phyloP scores from a whole-genome alignment of 2,329 filamentous ascomycete species.

The Shiraia bambusicola region DNA sequence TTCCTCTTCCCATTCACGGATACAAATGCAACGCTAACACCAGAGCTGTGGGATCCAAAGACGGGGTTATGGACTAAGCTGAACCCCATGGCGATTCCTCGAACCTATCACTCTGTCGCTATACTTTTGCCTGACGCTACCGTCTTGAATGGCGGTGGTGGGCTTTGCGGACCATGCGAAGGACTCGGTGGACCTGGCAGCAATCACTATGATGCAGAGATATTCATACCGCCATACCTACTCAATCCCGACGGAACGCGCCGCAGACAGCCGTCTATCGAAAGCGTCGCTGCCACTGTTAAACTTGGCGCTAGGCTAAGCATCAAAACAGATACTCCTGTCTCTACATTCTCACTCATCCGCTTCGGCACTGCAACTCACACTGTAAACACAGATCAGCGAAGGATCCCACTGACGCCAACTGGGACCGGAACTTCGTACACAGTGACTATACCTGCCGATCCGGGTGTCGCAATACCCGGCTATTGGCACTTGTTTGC shows the following conservation, averaged over 20 bases:
- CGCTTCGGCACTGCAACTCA: conserved; percentile 56
- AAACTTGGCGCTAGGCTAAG: conserved; percentile 33
- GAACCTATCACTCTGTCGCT: conserved; percentile 34
- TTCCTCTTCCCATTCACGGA: conserved; percentile 22
- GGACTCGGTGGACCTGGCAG: conserved; percentile 17
- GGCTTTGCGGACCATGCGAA: conserved; percentile 50
- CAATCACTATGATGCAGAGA: conserved; percentile 58
- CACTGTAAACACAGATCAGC: conserved; percentile 60
- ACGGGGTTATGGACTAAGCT: conserved; percentile 24
- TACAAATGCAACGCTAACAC: conserved; percentile 13
- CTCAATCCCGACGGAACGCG: conserved; percentile 49
- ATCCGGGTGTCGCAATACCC: conserved; percentile 54
- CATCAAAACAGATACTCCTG: conserved; percentile 32
- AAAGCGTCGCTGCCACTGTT: conserved; percentile 30
- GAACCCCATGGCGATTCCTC: conserved; percentile 21
- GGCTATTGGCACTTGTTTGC: conserved; percentile 60
- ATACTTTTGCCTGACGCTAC: conserved; percentile 31
- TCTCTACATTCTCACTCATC: conserved; percentile 48
- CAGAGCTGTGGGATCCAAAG: conserved; percentile 30
- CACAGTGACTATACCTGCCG: conserved; percentile 48
- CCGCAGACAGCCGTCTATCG: conserved; percentile 49
- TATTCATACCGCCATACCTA: conserved; percentile 60
- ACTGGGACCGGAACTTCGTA: conserved; percentile 41
- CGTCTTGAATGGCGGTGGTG: conserved; percentile 28
- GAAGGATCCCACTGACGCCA: conserved; percentile 51